Base-by-base conservation (phyloP, 83 land plant species). In the Picea abies region DNA sequence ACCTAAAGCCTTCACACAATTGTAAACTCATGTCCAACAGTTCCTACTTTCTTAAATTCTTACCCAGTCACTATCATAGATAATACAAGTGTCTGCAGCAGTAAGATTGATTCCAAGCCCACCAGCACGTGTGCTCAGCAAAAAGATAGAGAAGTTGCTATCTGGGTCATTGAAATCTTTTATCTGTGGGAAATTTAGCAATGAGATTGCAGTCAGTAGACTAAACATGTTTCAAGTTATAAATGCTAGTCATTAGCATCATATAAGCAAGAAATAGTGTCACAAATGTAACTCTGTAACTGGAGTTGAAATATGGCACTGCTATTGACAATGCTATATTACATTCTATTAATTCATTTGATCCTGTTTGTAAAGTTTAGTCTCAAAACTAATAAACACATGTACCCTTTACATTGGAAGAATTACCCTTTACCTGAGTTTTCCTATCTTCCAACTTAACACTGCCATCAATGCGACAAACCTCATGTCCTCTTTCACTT, bases 11-110 rank as follows among this genome's bases (percentile, higher is more conserved):
- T 12, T 52, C 56, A 11, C 14, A 52, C 56, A 52, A 52, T 11
- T 52, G 12, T 52, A 10, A 52, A 52, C 52, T 47, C 14, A 10
- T 52, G 56, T 52, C 56, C 56, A 52, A 52, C 12, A 10, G 47
- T 44, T 52, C n/a, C 14, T 25, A 67, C 19, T 29, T 62, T 76
- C 73, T 47, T 39, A 69, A 39, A 4, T 29, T 60, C 78, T 11
- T 89, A 96, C 95, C 98, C 96, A 96, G 79, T 96, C 98, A 85
- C 95, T 93, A 82, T 96, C 98, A 84, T 96, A 96, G 2, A 96
- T 63, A 15, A 96, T 94, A 71, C 92, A 95, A 11, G 98, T 96
- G 81, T 96, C 98, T 2, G 98, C 98, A 61, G 95, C 87, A 35
- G 98, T 96, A 22, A 96, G 88, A 82, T 96, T 96, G 81, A 96